Evolutionary conservation across 2,329 filamentous ascomycete species (phyloP).

Genomic region (Aspergillus costaricaensis): DNA sequence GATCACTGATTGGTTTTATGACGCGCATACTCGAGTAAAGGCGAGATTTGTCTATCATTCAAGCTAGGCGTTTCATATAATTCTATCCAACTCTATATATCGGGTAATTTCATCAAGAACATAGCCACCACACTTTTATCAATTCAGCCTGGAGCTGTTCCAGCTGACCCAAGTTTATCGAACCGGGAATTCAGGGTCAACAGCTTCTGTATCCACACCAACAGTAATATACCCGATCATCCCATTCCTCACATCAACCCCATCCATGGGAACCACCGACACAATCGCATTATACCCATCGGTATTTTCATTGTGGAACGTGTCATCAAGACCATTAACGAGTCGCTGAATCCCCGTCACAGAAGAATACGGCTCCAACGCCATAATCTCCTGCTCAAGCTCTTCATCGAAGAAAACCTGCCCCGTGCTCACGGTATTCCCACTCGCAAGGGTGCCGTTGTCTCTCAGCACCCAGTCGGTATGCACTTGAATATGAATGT

Average conservation of each 20-base stretch:
- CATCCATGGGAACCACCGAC: neutral
- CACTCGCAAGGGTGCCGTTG: neutral
- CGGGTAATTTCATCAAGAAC: neutral
- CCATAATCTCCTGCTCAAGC: neutral
- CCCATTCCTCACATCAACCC: neutral
- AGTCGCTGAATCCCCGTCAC: neutral
- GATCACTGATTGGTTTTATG: too few species aligned
- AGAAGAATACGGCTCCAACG: neutral
- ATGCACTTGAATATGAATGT: neutral
- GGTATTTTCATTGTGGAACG: neutral
- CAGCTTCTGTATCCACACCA: neutral
- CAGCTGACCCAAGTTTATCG: neutral
- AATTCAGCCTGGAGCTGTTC: neutral
- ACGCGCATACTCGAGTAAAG: too few species aligned
- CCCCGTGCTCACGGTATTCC: neutral
- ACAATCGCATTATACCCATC: neutral
- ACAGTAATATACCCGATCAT: neutral
- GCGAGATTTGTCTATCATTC: neutral
- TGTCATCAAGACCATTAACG: neutral
- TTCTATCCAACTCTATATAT: neutral
- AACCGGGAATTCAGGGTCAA: neutral
- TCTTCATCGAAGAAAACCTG: neutral
- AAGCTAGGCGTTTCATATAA: neutral
- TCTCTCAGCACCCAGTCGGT: neutral
- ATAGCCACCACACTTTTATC: neutral